Conservation (phyloP, 768 basidiomycete species). For the Rhizopogon rudus region DNA sequence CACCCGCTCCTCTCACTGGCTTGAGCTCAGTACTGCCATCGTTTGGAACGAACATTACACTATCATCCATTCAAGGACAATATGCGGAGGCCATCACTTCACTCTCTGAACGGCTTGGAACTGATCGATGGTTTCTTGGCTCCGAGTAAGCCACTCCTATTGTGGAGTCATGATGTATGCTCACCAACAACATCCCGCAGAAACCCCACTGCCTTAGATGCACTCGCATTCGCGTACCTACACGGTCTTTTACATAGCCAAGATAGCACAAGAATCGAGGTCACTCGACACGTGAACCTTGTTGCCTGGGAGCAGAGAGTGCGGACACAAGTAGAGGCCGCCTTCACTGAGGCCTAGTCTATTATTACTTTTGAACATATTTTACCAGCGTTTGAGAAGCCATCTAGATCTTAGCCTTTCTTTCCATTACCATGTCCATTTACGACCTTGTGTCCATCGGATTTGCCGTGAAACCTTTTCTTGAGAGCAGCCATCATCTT, state of each 20-base stretch:
- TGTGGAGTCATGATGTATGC: neutral
- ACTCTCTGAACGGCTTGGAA: conserved; percentile 70
- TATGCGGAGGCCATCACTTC: conserved; percentile 71
- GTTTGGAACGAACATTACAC: conserved; percentile 53
- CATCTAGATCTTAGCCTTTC: no score
- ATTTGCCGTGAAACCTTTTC: conserved; percentile 48
- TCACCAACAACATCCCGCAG: conserved; percentile 31
- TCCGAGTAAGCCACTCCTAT: conserved; percentile 46
- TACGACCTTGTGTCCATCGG: conserved; percentile 8
- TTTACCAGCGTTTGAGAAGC: no score
- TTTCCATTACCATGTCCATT: conserved; percentile 9
- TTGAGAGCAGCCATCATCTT: conserved; percentile 67
- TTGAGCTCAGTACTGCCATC: conserved; percentile 56
- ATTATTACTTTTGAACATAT: no score
- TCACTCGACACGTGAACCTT: conserved; percentile 69
- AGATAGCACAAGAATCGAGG: conserved; percentile 49
- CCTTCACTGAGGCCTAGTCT: conserved; percentile 32
- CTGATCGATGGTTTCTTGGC: conserved; percentile 77
- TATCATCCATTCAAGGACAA: conserved; percentile 43
- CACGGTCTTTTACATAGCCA: conserved; percentile 53
- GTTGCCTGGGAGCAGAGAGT: conserved; percentile 77
- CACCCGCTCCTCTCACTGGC: conserved; percentile 70
- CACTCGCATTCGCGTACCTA: conserved; percentile 78
- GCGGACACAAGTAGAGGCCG: conserved; percentile 48
- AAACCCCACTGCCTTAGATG: conserved; percentile 74